Evolutionary conservation across 108 stramenopile genomes (phyloP).

Genomic region (Licmophora abbreviata): DNA sequence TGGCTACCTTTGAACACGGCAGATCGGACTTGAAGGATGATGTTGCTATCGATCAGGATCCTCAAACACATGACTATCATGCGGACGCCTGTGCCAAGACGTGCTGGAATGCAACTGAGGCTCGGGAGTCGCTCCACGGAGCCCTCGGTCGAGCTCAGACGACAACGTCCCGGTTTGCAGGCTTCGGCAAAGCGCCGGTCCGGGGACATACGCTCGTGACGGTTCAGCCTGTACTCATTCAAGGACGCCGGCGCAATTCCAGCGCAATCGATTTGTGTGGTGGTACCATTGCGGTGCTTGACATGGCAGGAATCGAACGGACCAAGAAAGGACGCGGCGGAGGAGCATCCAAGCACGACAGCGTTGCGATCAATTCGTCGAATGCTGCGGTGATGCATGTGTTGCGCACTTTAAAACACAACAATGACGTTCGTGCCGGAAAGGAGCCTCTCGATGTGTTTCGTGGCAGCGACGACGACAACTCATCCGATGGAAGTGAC

Average conservation of each 20-base stretch:
- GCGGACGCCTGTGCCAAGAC: background rate
- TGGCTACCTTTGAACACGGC: background rate
- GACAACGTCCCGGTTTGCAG: conserved; percentile 12
- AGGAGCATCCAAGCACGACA: conserved; percentile 12
- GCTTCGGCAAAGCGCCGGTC: background rate
- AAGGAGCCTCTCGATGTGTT: conserved; percentile 27
- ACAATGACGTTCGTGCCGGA: conserved; percentile 13
- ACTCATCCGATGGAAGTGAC: too few relatives aligned
- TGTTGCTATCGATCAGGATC: conserved; percentile 1
- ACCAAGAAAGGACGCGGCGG: background rate
- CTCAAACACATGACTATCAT: background rate
- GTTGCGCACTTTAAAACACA: conserved; percentile 25
- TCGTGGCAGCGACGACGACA: conserved; percentile 10
- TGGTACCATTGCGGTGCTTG: conserved; percentile 31
- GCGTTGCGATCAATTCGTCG: conserved; percentile 12
- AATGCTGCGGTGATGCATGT: conserved; percentile 36
- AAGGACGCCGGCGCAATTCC: conserved; percentile 4
- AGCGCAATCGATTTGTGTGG: conserved; percentile 10
- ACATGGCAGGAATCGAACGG: conserved; percentile 43
- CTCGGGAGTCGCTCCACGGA: conserved; percentile 28
- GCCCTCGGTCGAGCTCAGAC: conserved; percentile 10
- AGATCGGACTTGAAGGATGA: background rate
- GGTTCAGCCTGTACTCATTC: conserved; percentile 23
- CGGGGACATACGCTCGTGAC: conserved; percentile 21
- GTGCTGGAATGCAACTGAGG: conserved; percentile 16